Evolutionary conservation across 2,329 filamentous ascomycete species (phyloP).

Genomic region (Sphaerulina vaccinii): DNA sequence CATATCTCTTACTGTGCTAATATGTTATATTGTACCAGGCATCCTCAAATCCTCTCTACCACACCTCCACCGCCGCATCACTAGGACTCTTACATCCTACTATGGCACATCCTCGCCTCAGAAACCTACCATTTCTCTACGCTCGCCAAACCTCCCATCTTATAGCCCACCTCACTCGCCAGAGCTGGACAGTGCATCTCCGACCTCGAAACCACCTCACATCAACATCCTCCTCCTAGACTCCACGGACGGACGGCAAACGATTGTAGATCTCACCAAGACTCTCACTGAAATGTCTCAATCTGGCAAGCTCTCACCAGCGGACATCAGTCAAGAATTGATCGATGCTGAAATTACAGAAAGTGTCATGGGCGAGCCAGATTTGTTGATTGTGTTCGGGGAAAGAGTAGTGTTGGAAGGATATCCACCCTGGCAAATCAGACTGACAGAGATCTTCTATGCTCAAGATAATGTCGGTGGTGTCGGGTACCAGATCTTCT

Average conservation of each 20-base stretch:
- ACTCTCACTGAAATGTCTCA: slow-evolving; percentile 95
- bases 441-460: slow-evolving; percentile 88
- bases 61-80: slow-evolving; percentile 76
- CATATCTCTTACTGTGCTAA: no score
- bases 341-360: slow-evolving; percentile 83
- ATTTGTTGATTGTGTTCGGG: slow-evolving; percentile 83
- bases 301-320: slow-evolving; percentile 73
- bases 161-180: slow-evolving; percentile 47
- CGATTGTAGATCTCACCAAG: slow-evolving; percentile 90
- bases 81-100: slow-evolving; percentile 78
- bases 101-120: slow-evolving; percentile 64
- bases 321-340: slow-evolving; percentile 80
- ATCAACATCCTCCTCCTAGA: slow-evolving; percentile 76
- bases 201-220: slow-evolving; percentile 39
- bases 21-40: slow-evolving; percentile 52
- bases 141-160: slow-evolving; percentile 67
- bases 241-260: slow-evolving; percentile 84
- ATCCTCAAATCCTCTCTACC: slow-evolving; percentile 85
- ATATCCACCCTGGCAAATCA: slow-evolving; percentile 95
- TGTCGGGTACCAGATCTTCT: slow-evolving; percentile 92
- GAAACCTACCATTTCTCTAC: slow-evolving; percentile 70
- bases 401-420: slow-evolving; percentile 80
- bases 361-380: slow-evolving; percentile 81
- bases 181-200: slow-evolving; percentile 36
- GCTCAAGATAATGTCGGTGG: slow-evolving; percentile 48